phyloP scores from a whole-genome alignment of 306 rosid genomes.

The Quercus engelmannii region DNA sequence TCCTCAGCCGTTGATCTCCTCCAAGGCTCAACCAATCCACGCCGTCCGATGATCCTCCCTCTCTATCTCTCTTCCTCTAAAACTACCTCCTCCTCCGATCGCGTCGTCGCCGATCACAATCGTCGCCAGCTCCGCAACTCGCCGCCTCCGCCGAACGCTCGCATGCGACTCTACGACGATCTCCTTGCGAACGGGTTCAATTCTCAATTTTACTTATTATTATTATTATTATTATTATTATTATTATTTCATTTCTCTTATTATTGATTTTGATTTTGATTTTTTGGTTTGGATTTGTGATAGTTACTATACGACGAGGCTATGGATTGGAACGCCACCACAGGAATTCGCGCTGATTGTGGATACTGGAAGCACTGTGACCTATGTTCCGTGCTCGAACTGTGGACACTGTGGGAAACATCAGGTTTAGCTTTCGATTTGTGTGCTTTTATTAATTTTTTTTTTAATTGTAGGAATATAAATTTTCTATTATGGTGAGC shows the following conservation, averaged over 20 bases:
- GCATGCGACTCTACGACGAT: slow-evolving; percentile 89
- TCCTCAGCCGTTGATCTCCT: slow-evolving; percentile 5
- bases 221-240: too few species aligned
- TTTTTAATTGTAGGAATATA: not conserved
- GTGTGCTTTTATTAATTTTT: not conserved
- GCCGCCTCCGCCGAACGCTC: slow-evolving; percentile 57
- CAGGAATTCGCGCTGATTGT: slow-evolving; percentile 89
- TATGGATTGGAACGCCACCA: slow-evolving; percentile 96
- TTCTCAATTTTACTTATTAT: too few species aligned
- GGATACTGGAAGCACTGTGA: slow-evolving; percentile 96
- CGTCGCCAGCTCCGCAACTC: slow-evolving; percentile 74
- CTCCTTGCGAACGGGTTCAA: slow-evolving; percentile 74
- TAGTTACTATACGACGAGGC: slow-evolving; percentile 87
- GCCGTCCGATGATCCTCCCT: slow-evolving; percentile 68
- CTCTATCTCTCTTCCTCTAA: slow-evolving; percentile 52
- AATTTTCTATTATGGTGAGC: not conserved
- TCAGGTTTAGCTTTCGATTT: slow-evolving; percentile 26
- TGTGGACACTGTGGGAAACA: slow-evolving; percentile 83
- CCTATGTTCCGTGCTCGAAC: slow-evolving; percentile 89
- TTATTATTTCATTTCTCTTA: not conserved
- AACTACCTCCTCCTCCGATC: slow-evolving; percentile 14
- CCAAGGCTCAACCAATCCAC: slow-evolving; percentile 17
- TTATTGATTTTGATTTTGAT: not conserved
- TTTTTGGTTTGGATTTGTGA: not conserved
- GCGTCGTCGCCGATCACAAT: slow-evolving; percentile 5